Base-by-base conservation (phyloP, 108 stramenopile genomes). In the Cyclotella kingstonii region DNA sequence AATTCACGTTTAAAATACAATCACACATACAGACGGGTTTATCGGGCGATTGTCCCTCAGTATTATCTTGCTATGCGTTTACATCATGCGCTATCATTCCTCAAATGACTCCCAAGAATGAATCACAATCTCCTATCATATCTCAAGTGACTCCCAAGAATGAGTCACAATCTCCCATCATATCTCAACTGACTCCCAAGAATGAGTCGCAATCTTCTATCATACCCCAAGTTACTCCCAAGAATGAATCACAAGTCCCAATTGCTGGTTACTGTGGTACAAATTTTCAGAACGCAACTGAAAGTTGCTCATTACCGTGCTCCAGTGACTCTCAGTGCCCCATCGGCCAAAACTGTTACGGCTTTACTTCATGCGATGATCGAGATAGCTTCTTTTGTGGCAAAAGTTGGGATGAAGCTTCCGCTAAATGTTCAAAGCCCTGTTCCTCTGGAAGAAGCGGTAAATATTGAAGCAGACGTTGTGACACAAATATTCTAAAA, bases 251-350 rank as follows among this genome's bases (percentile, higher is more conserved):
- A 12, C 35, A 67, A 9, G 44, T 42, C 15, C 41, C 66, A 21
- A 31, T 42, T 35, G 68, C 60, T n/a, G 61, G 62, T 44, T 76
- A 58, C 55, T 93, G 92, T 52, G 92, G 92, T 30, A 76, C 50
- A 8, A 82, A 80, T 54, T 93, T 89, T 81, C 79, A 90, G 53
- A 68, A 93, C 79, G 91, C 91, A 2, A 55, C 88, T 4, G 41
- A 69, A 35, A 76, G 62, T 43, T 93, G 91, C 67, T 40, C 46
- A 0, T 58, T 44, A n/a, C 76, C 84, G 21, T 93, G 91, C 73
- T 74, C 83, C 28, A 36, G 54, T 41, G 88, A 86, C 54, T 70
- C 62, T 41, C 52, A 84, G 19, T 93, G 91, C 68, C 91, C 91
- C 0, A 72, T 66, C 14, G 84, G 76, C 15, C 79, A 90, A 70